Evolutionary conservation across 2,329 filamentous ascomycete species (phyloP), one percentile per base, ranked within the genome.

Genomic region (Ceratocystis destructans): DNA sequence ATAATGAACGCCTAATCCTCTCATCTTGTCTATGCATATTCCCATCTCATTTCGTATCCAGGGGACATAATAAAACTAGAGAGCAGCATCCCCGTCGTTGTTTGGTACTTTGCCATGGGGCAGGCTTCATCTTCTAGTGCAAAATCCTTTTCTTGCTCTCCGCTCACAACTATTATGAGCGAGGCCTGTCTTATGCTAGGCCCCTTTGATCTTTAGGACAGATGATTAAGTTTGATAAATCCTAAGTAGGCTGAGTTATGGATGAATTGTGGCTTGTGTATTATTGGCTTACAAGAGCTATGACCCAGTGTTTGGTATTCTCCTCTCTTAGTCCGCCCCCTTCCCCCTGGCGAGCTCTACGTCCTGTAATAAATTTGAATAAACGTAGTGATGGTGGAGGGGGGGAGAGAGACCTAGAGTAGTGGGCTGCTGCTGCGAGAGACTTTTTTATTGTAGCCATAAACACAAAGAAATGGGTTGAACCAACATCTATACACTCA

Each of bases 241-340:
- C 53, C 28, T 8, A 41, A 10, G 53, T 33, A 37, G 28, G 53
- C 15, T n/a, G 17, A 33, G 53, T 59, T 59, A 37, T 59, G 53
- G 53, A 59, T 59, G 53, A 59, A 59, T 59, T 59, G 53, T 59
- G 53, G 53, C 53, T 59, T 59, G 17, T 59, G n/a, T 31, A 59
- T 59, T 10, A 59, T 59, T 59, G 8, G 20, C 3, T 25, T 53
- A 37, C 53, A 59, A 25, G 28, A 59, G 53, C 53, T 59, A 59
- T 59, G 53, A 59, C 53, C 53, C 17, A 59, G 53, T 59, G 53
- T 59, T 59, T 31, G 8, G 20, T 53, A 20, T 50, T 50, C n/a
- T 28, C 28, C 28, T 28, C 28, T 37, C 20, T 22, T 20, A 5
- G 7, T 4, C 17, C 17, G 7, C 1, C 17, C 17, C 5, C 20